Base-by-base conservation (phyloP, 2,329 filamentous ascomycete genomes). In the Phialophora verrucosa region DNA sequence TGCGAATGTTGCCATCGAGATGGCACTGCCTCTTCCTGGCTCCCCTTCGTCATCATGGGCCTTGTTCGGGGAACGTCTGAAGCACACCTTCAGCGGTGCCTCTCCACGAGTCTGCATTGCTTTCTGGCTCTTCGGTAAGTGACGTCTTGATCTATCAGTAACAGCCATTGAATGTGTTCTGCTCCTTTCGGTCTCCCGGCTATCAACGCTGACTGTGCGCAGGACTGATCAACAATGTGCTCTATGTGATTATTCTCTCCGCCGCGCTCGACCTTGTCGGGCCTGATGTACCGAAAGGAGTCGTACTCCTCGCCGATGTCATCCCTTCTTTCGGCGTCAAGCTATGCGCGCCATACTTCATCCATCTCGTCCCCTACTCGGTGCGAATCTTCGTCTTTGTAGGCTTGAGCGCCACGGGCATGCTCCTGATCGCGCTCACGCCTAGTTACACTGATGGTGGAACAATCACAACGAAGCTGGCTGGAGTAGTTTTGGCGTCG, bases 181-280 rank as follows among this genome's bases (percentile, higher is more conserved):
- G 3, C 31, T 1, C 20, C 35, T 47, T 38, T 10, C 11, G 17
- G 35, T 10, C 32, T 6, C 17, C 27, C 55, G 25, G 25, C 2
- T 5, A 29, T 12, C n/a, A 29, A 32, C 53, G 32, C 54, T 63
- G 51, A 64, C 49, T 38, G 50, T 68, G 47, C 29, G 27, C 74
- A 94, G 92, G 92, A 60, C 82, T 95, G 20, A 95, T 98, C 77
- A 98, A 99, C 80, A 98, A 98, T 81, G 92, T 98, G 72, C 90
- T 97, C 80, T 98, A 97, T 79, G 94, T 98, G 63, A 91, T 98
- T 77, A 95, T 98, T 76, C 90, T 99, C 74, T 96, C 93, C 32
- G 91, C 95, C 42, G 95, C 95, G 3, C 91, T 97, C 74, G 95
- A 99, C 75, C 91, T 99, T 68, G 95, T 98, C 73, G 94, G 94